A percentile compares a stretch with the other conserved stretches of the same genome.
These are phyloP conservation scores for Neurospora sp. DNA, from an alignment of 495 filamentous ascomycete genomes.

Conservation along the genomic window DNA sequence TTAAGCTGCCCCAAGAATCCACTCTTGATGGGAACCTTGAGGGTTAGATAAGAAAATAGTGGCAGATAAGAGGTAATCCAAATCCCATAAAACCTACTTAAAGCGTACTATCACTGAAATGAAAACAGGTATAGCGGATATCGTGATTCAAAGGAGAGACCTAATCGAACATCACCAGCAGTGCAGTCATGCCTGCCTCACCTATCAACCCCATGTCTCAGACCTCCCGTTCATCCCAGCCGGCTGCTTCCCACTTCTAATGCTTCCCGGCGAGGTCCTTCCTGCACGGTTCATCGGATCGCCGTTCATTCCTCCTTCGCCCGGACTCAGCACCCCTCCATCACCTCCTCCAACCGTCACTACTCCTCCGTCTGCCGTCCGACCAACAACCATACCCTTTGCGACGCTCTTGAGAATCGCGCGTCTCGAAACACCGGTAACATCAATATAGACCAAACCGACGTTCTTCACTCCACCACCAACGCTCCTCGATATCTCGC, in stretches of 20 bases:
- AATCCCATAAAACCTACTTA: not conserved
- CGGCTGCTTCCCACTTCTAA: slow-evolving; percentile 18
- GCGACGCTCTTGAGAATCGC: slow-evolving; percentile 89
- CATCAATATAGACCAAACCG: slow-evolving; percentile 95
- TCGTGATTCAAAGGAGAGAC: not conserved
- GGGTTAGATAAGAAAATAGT: not conserved
- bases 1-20: not conserved
- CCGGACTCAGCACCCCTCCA: slow-evolving; percentile 29
- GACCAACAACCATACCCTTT: slow-evolving; percentile 96
- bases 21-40: not conserved
- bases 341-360: slow-evolving; percentile 76
- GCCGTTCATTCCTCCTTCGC: not conserved
- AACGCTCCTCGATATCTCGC: slow-evolving; percentile 57
- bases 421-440: slow-evolving; percentile 75
- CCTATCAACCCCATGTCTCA: not conserved
- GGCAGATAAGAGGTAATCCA: not conserved
- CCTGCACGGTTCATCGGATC: not conserved
- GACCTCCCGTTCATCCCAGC: slow-evolving; percentile 10
- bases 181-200: not conserved
- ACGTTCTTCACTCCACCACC: slow-evolving; percentile 90
- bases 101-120: not conserved
- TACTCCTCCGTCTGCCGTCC: slow-evolving; percentile 71
- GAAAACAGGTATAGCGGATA: not conserved
- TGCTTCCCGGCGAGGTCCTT: slow-evolving; percentile 7
- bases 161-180: not conserved